Percentiles rank a stretch among this genome's conserved stretches.
Evolutionary conservation across 306 rosid genomes (phyloP).

Genomic region (Glycine latifolia): DNA sequence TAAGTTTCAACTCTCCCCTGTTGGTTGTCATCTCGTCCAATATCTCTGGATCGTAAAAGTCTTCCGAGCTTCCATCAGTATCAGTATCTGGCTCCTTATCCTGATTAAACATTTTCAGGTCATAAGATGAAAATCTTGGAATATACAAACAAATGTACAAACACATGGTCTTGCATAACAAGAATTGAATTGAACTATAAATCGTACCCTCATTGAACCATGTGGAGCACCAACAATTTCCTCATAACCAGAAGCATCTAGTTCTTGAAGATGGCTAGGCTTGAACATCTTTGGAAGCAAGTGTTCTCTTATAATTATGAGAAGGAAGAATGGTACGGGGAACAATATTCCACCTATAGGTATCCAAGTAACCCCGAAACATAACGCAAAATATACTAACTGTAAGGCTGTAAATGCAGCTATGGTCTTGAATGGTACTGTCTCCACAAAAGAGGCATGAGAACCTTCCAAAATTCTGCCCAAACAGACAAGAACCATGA

Average conservation of each 20-base stretch:
- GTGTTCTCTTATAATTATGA: conserved; percentile 71
- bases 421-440: conserved; percentile 80
- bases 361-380: conserved; percentile 87
- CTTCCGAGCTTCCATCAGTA: conserved; percentile 51
- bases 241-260: conserved; percentile 93
- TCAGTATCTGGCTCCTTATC: conserved; percentile 57
- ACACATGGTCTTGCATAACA: background rate
- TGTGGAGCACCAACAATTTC: conserved; percentile 67
- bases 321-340: conserved; percentile 90
- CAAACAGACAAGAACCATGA: conserved; percentile 32
- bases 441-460: conserved; percentile 91
- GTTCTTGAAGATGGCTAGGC: conserved; percentile 68
- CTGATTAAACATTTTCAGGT: conserved; percentile 52
- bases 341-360: conserved; percentile 90
- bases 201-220: conserved; percentile 38
- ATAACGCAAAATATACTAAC: conserved; percentile 65
- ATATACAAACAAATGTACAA: conserved; percentile 7
- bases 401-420: conserved; percentile 78
- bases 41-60: conserved; percentile 72
- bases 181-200: conserved; percentile 28
- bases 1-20: conserved; percentile 86
- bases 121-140: conserved; percentile 17
- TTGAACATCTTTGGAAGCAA: conserved; percentile 78
- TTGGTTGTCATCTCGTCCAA: conserved; percentile 86
- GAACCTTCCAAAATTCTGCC: conserved; percentile 79